A percentile compares a stretch with the other conserved stretches of the same genome.
These are phyloP conservation scores for Flaveria floridana DNA, from an alignment of 140 eudicot species.

Conservation along the genomic window DNA sequence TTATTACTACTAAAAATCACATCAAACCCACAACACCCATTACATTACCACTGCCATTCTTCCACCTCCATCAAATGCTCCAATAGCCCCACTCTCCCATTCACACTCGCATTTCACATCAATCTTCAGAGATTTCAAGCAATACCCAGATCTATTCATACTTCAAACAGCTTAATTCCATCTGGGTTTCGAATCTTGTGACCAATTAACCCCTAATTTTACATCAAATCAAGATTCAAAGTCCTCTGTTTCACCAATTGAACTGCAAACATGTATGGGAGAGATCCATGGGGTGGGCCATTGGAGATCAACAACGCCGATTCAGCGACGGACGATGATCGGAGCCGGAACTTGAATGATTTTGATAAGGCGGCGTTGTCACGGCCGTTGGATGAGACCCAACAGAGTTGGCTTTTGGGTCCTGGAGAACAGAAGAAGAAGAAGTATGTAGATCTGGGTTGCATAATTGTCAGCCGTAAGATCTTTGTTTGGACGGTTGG, in stretches of 20 bases:
- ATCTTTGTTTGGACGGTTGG: constrained; percentile 87
- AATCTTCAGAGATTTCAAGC: not conserved
- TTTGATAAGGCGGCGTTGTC: constrained; percentile 83
- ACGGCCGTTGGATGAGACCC: constrained; percentile 86
- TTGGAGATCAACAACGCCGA: constrained; percentile 82
- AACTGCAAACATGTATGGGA: constrained; percentile 61
- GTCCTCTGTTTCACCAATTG: not conserved
- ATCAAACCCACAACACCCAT: constrained; percentile 31
- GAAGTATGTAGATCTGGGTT: constrained; percentile 93
- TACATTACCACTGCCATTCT: not conserved
- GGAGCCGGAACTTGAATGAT: constrained; percentile 80
- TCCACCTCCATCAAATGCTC: no score
- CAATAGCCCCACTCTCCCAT: no score
- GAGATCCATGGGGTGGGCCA: constrained; percentile 99
- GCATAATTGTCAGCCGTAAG: constrained; percentile 86
- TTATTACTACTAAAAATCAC: not conserved
- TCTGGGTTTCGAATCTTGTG: constrained; percentile 17
- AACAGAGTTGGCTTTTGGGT: constrained; percentile 92
- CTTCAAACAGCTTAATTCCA: not conserved
- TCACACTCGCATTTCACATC: no score
- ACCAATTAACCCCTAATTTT: no score
- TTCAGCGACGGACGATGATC: constrained; percentile 88
- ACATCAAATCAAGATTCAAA: not conserved
- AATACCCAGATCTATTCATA: constrained; percentile 20
- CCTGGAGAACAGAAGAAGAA: constrained; percentile 94